Evolutionary conservation across 768 basidiomycete species (phyloP).

Genomic region (Collybia sordida): DNA sequence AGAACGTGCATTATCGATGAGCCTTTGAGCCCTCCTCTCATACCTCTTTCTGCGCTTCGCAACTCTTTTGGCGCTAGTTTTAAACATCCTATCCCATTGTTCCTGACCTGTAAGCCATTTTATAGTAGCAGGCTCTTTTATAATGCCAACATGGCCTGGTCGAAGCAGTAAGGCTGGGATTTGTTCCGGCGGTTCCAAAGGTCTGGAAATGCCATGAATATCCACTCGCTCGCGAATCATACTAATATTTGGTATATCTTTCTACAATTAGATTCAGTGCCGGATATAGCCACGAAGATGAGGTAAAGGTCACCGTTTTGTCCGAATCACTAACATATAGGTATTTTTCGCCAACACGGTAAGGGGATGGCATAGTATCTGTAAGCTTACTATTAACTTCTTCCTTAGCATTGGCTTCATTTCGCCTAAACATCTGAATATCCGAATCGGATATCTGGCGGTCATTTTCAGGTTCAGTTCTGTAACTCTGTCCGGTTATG

Average conservation of each 20-base stretch:
- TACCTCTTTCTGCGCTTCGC: conserved; percentile 43
- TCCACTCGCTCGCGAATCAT: conserved; percentile 80
- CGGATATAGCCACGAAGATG: background rate
- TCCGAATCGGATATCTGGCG: conserved; percentile 12
- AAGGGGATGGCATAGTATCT: conserved; percentile 9
- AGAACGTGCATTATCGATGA: conserved; percentile 43
- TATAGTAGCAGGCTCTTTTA: conserved; percentile 70
- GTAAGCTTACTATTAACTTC: conserved; percentile 24
- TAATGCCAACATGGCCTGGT: conserved; percentile 59
- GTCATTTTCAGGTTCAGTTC: background rate
- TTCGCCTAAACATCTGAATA: conserved; percentile 25
- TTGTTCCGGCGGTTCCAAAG: conserved; percentile 60
- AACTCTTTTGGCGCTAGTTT: conserved; percentile 36
- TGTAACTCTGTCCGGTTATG: conserved; percentile 7
- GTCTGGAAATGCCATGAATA: conserved; percentile 54
- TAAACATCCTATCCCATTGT: conserved; percentile 59
- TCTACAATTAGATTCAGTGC: conserved; percentile 1
- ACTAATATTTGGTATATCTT: conserved; percentile 22
- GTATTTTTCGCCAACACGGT: conserved; percentile 4
- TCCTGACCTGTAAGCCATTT: conserved; percentile 66
- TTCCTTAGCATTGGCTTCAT: conserved; percentile 23
- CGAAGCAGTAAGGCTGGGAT: conserved; percentile 54
- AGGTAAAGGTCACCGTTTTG: background rate
- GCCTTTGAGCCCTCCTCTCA: conserved; percentile 39
- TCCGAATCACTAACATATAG: background rate